Conservation (phyloP, 78 protist species). For the Polysphondylium violaceum region DNA sequence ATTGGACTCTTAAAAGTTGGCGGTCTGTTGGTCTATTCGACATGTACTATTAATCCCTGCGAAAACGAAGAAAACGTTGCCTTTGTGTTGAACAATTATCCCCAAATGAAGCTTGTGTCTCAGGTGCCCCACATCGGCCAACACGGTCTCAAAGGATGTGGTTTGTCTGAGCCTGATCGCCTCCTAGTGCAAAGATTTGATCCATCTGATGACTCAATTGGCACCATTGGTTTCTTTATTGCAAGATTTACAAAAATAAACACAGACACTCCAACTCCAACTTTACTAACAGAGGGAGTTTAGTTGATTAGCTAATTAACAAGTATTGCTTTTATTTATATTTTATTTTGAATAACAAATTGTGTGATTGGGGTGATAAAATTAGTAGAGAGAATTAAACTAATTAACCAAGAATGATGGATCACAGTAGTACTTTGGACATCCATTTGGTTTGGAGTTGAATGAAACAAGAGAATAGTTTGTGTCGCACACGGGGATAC, state of each 20-base stretch:
- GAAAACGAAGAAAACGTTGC: slow-evolving; percentile 98
- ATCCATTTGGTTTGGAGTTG: not conserved
- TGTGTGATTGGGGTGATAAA: too few species aligned
- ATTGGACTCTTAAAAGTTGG: slow-evolving; percentile 90
- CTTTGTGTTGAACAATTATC: slow-evolving; percentile 89
- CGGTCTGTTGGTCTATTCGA: slow-evolving; percentile 68
- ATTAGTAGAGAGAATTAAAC: too few species aligned
- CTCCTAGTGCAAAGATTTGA: slow-evolving; percentile 44
- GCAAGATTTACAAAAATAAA: slow-evolving; percentile 52
- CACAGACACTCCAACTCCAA: too few species aligned
- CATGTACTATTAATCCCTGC: slow-evolving; percentile 90
- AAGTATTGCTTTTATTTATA: too few species aligned
- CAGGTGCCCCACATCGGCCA: slow-evolving; percentile 22
- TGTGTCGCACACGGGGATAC: slow-evolving; percentile 4
- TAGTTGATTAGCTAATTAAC: too few species aligned
- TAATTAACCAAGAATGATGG: slow-evolving; percentile 1
- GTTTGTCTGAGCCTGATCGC: not conserved
- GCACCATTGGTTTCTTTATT: slow-evolving; percentile 70
- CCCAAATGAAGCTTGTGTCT: slow-evolving; percentile 4
- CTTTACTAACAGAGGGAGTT: too few species aligned
- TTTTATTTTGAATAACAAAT: too few species aligned
- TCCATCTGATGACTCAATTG: slow-evolving; percentile 23
- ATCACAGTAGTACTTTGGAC: not conserved
- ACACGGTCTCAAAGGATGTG: slow-evolving; percentile 15
- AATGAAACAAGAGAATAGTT: not conserved